These are phyloP conservation scores for Kazachstania psychrophila DNA, from an alignment of 805 yeast species.

Conservation along the genomic window DNA sequence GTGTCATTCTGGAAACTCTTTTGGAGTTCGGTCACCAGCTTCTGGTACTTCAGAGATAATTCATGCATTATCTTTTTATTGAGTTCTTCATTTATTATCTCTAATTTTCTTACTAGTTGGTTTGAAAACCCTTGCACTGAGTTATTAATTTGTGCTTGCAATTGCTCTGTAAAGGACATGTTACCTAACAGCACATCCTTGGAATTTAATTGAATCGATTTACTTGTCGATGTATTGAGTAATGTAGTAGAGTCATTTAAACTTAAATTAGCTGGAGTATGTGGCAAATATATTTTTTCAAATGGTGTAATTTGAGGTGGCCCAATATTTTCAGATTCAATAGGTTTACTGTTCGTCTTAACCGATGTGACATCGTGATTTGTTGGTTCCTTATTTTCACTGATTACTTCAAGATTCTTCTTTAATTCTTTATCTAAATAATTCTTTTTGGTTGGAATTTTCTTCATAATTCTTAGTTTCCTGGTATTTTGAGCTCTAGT, in stretches of 20 bases:
- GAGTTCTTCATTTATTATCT: conserved; percentile 31
- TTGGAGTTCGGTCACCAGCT: conserved; percentile 27
- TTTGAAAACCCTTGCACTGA: conserved; percentile 30
- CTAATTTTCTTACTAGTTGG: conserved; percentile 30
- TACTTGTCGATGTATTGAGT: too few species aligned
- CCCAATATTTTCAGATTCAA: too few species aligned
- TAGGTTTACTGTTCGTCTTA: too few species aligned
- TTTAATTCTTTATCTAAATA: background rate
- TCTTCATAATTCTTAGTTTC: too few species aligned
- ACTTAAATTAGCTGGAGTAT: too few species aligned
- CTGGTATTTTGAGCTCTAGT: background rate
- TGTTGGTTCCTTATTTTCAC: too few species aligned
- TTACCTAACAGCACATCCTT: conserved; percentile 1
- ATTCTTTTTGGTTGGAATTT: too few species aligned
- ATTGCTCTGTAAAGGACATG: conserved; percentile 26
- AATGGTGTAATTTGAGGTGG: too few species aligned
- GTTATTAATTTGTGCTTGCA: conserved; percentile 31
- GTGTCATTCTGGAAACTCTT: conserved; percentile 31
- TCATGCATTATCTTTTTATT: conserved; percentile 30
- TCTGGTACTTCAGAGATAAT: conserved; percentile 30
- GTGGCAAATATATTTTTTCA: too few species aligned
- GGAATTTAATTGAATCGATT: too few species aligned
- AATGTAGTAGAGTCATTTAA: background rate
- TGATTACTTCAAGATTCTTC: background rate
- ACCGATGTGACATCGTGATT: too few species aligned